A percentile compares a stretch with the other conserved stretches of the same genome.
Evolutionary conservation across 768 basidiomycete species (phyloP).

Genomic region (Paxillus rubicundulus): DNA sequence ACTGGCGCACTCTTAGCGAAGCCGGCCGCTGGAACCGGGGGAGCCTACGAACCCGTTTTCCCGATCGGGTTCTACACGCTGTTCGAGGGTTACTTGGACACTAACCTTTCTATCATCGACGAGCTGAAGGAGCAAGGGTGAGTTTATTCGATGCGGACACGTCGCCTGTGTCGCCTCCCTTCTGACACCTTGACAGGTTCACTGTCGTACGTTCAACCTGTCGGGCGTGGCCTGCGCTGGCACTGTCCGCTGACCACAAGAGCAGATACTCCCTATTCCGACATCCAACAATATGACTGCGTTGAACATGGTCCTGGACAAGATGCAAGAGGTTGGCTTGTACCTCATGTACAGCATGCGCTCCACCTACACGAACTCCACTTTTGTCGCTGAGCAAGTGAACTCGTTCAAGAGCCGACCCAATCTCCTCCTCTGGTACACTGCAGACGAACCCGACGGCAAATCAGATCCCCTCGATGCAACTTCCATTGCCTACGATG

Average conservation of each 20-base stretch:
- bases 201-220: slow-evolving; percentile 31
- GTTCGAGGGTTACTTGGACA: slow-evolving; percentile 28
- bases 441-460: slow-evolving; percentile 73
- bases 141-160: slow-evolving; percentile 2
- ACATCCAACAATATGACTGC: slow-evolving; percentile 58
- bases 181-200: slow-evolving; percentile 4
- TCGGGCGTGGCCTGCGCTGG: no score
- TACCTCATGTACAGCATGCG: slow-evolving; percentile 89
- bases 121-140: slow-evolving; percentile 33
- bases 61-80: slow-evolving; percentile 46
- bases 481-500: slow-evolving; percentile 44
- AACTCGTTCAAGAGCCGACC: slow-evolving; percentile 62
- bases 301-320: slow-evolving; percentile 57
- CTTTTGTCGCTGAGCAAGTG: slow-evolving; percentile 65
- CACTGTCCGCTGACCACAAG: not conserved
- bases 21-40: slow-evolving; percentile 48
- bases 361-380: slow-evolving; percentile 61
- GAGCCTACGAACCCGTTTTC: slow-evolving; percentile 50
- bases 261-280: slow-evolving; percentile 68
- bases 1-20: slow-evolving; percentile 55
- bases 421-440: slow-evolving; percentile 74
- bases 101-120: slow-evolving; percentile 26
- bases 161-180: not conserved
- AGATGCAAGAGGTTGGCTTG: slow-evolving; percentile 65
- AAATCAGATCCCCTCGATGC: slow-evolving; percentile 65